phyloP scores from a whole-genome alignment of 2,329 filamentous ascomycete genomes.

The Cercospora sp. region DNA sequence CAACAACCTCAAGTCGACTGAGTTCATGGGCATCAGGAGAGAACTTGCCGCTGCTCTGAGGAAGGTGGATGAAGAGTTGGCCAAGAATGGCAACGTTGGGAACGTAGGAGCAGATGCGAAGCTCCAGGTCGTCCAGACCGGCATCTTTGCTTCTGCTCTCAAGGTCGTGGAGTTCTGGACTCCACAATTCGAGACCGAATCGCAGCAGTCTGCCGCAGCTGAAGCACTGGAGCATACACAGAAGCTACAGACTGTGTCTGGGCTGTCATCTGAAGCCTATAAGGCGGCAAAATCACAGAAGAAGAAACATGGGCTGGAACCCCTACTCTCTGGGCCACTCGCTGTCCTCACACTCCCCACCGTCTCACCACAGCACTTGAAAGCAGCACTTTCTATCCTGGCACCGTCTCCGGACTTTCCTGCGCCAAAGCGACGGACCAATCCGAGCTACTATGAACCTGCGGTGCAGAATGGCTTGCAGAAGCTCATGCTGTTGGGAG shows the following conservation, averaged over 20 bases:
- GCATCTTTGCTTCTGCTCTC: conserved; percentile 83
- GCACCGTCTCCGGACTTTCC: conserved; percentile 73
- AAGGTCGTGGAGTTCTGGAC: conserved; percentile 80
- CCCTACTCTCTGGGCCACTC: conserved; percentile 78
- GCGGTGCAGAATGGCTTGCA: conserved; percentile 76
- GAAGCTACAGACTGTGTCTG: conserved; percentile 49
- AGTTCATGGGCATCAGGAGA: conserved; percentile 71
- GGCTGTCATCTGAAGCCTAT: conserved; percentile 59
- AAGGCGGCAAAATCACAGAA: conserved; percentile 44
- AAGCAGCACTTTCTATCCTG: conserved; percentile 75
- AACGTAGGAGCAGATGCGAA: conserved; percentile 50
- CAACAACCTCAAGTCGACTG: conserved; percentile 71
- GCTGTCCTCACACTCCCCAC: conserved; percentile 77
- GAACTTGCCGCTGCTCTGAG: conserved; percentile 63
- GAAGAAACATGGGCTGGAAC: conserved; percentile 60
- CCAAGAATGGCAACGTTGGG: conserved; percentile 63
- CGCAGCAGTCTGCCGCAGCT: conserved; percentile 22
- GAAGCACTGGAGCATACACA: conserved; percentile 29
- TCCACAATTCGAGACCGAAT: conserved; percentile 34
- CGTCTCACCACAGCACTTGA: conserved; percentile 81
- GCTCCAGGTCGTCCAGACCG: conserved; percentile 81
- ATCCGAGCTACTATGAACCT: conserved; percentile 78
- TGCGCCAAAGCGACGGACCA: conserved; percentile 71
- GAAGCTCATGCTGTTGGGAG: conserved; percentile 84
- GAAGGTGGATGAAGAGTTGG: conserved; percentile 62